phyloP scores from a whole-genome alignment of 1,284 basidiomycete genomes.

The Termitomyces sp. region DNA sequence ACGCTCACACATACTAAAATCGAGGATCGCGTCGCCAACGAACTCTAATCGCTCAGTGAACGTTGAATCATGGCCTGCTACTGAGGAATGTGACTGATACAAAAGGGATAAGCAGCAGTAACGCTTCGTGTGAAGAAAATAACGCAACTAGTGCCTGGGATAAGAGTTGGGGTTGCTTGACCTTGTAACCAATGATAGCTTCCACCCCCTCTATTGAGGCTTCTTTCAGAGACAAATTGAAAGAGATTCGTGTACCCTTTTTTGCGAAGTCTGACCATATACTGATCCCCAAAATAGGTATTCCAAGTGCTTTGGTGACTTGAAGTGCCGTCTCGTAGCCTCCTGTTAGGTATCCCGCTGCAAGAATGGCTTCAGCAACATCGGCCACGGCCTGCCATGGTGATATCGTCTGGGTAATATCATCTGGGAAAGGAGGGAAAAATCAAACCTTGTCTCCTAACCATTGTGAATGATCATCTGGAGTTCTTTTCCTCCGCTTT shows the following conservation, averaged over 20 bases:
- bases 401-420: not conserved
- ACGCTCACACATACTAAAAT: constrained; percentile 53
- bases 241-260: constrained; percentile 38
- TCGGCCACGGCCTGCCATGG: constrained; percentile 66
- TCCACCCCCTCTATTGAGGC: constrained; percentile 54
- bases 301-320: constrained; percentile 54
- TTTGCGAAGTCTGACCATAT: constrained; percentile 67
- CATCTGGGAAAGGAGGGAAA: not conserved
- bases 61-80: constrained; percentile 46
- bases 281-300: constrained; percentile 56
- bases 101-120: not conserved
- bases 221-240: constrained; percentile 35
- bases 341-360: constrained; percentile 69
- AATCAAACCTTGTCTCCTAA: constrained; percentile 68
- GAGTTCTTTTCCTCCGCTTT: constrained; percentile 26
- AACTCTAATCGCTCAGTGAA: constrained; percentile 76
- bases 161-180: constrained; percentile 57
- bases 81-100: constrained; percentile 58
- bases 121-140: not conserved
- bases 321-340: constrained; percentile 61
- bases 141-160: constrained; percentile 65
- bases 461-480: constrained; percentile 37
- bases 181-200: constrained; percentile 53
- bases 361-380: constrained; percentile 76
- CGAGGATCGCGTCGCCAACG: constrained; percentile 76